phyloP scores from a whole-genome alignment of 2,329 filamentous ascomycete species.

The Karstenula rhodostoma region DNA sequence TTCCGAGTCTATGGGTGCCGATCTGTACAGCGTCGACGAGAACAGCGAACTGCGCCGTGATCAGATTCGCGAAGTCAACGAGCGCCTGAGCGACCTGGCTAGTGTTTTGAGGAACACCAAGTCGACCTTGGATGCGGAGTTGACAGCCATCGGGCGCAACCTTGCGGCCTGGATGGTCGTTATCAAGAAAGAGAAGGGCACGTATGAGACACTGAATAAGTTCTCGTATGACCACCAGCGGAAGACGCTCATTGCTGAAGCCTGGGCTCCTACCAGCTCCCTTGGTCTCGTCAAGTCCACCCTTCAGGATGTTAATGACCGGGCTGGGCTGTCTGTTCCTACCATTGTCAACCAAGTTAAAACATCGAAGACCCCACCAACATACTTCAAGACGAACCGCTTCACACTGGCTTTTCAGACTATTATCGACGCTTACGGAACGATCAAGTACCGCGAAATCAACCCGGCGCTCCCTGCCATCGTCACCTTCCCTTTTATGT shows the following conservation, averaged over 20 bases:
- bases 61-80: slow-evolving; percentile 98
- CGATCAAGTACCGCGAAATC: slow-evolving; percentile 95
- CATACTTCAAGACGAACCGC: slow-evolving; percentile 97
- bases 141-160: slow-evolving; percentile 91
- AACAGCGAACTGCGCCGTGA: slow-evolving; percentile 94
- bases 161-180: slow-evolving; percentile 97
- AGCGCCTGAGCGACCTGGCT: slow-evolving; percentile 85
- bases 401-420: slow-evolving; percentile 99
- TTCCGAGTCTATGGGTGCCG: slow-evolving; percentile 93
- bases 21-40: slow-evolving; percentile 96
- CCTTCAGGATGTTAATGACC: slow-evolving; percentile 94
- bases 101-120: slow-evolving; percentile 96
- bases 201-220: slow-evolving; percentile 92
- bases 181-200: slow-evolving; percentile 97
- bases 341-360: slow-evolving; percentile 98
- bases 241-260: slow-evolving; percentile 96
- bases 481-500: slow-evolving; percentile 98
- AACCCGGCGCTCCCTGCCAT: slow-evolving; percentile 96
- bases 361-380: slow-evolving; percentile 96
- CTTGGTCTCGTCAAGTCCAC: slow-evolving; percentile 89
- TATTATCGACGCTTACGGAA: slow-evolving; percentile 98
- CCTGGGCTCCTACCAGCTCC: slow-evolving; percentile 94
- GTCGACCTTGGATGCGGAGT: slow-evolving; percentile 88
- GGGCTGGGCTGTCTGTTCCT: slow-evolving; percentile 93
- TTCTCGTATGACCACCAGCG: slow-evolving; percentile 97